phyloP scores from a whole-genome alignment of 78 protist genomes.

The Neovahlkampfia damariscottae region DNA sequence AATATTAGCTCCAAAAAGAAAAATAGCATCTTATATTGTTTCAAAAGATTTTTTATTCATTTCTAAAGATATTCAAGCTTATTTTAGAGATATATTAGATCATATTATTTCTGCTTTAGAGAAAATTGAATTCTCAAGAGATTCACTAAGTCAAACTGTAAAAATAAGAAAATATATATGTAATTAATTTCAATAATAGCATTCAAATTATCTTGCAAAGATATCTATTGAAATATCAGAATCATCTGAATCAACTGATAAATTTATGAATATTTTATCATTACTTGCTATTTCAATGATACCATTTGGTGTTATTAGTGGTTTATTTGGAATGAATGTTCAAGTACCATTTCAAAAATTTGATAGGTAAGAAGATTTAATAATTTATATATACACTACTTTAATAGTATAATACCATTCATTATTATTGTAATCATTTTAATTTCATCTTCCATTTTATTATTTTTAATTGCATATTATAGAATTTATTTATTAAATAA shows the following conservation, averaged over 20 bases:
- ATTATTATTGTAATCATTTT: too few species aligned
- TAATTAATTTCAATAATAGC: too few species aligned
- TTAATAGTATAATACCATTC: too few species aligned
- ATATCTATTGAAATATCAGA: background rate
- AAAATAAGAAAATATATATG: too few species aligned
- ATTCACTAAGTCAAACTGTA: background rate
- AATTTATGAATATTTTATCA: conserved; percentile 2
- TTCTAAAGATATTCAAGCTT: background rate
- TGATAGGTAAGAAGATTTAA: too few species aligned
- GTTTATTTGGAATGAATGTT: conserved; percentile 23
- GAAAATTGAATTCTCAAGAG: background rate
- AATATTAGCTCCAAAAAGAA: conserved; percentile 2
- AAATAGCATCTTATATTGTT: background rate
- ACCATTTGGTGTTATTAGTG: conserved; percentile 16
- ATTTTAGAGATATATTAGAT: conserved; percentile 7
- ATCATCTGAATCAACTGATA: background rate
- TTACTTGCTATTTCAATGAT: background rate
- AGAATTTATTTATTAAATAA: too few species aligned
- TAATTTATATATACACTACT: too few species aligned
- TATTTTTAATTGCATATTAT: too few species aligned
- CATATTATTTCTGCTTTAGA: background rate
- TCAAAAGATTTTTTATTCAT: background rate
- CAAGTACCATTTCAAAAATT: background rate
- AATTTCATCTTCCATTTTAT: too few species aligned
- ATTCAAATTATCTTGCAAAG: conserved; percentile 12